Evolutionary conservation across 2,329 filamentous ascomycete species (phyloP), one percentile per base, ranked within the genome.

Genomic region (Paecilomyces dactylethromorphus): DNA sequence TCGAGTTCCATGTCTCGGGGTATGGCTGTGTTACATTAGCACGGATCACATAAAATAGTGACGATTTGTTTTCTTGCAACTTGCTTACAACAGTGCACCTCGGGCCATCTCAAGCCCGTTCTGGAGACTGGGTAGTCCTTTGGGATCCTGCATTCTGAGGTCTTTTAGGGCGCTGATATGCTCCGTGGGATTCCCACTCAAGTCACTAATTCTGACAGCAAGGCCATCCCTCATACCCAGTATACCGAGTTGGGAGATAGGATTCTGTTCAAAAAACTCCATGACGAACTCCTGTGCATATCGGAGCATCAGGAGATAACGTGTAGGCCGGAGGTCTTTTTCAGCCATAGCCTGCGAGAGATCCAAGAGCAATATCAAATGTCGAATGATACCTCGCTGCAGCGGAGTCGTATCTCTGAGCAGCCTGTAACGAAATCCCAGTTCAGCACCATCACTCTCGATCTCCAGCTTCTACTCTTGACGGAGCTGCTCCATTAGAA

Each of bases 251-350:
- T 99, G 94, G 10, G 92, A 96, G 65, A 99, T 97, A 11, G 94
- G 94, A 69, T 99, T 99, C 76, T 99, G 94, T 76, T 97, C 94
- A 71, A 97, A 99, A 77, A 91, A 99, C 73, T 97, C 93, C 60
- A 87, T 84, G 54, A 97, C 89, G 74, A 97, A 99, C 59, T 92
- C 88, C 63, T 88, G 85, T 15, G 92, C 89, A 74, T 92, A 95
- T 63, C 87, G 87, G 69, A 97, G 82, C 56, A 87, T 89, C 32
- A 97, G 83, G 39, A 92, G 83, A 74, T 93, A 92, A 60, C 93
- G 85, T 51, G 87, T 96, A 5, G 94, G 94, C 26, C 94, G 85
- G 65, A 97, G 82, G 71, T 99, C 94, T 76, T 97, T 97, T 75
- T 97, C 92, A 4, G 86, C 77, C 94, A 99, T 99, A 55, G 93